Evolutionary conservation across 257 asterid genomes (phyloP), one percentile per base, ranked within the genome.

Genomic region (Solanum infundibuliforme): DNA sequence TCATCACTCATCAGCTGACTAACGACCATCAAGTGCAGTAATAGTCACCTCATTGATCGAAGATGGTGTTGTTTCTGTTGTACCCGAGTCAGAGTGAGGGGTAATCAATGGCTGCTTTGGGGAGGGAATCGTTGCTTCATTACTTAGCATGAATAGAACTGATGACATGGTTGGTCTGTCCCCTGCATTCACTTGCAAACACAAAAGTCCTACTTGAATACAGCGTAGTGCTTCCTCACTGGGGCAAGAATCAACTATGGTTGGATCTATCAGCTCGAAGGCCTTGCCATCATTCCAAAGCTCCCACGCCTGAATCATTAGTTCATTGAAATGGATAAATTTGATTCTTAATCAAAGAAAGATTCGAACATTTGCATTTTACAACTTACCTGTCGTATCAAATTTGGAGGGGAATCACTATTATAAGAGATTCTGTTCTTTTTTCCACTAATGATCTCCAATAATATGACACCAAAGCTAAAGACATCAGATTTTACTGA

Each of bases 121-220:
- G 21, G 84, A 66, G 18, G 86, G 87, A 83, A 86, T 35, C 0
- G 39, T 27, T 14, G 62, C 85, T 58, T 89, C 90, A 35, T 87
- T 87, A 62, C 88, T 74, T 29, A 91, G 66, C 89, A 88, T 89
- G 66, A 87, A 88, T 1, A 86, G 31, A 20, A 86, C 84, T 48
- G 86, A 41, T 5, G 88, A 60, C 89, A 86, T 86, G 6, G 55
- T 68, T 69, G 90, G 93, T 41, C 91, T 35, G 11, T 91, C 89
- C 23, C 12, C 83, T 6, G 91, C 88, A 5, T 77, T 81, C 20
- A 84, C 87, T 41, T 91, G 91, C 20, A 91, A 91, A n/a, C 92
- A 91, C 84, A 91, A 62, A 13, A 91, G 90, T 5, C 92, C 87
- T 5, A 91, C 87, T 14, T 87, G 91, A 65, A 89, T 77, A 86